A percentile compares a stretch with the other conserved stretches of the same genome.
phyloP scores from a whole-genome alignment of 192 early-diverging fungal species.

The Diversispora epigaea region DNA sequence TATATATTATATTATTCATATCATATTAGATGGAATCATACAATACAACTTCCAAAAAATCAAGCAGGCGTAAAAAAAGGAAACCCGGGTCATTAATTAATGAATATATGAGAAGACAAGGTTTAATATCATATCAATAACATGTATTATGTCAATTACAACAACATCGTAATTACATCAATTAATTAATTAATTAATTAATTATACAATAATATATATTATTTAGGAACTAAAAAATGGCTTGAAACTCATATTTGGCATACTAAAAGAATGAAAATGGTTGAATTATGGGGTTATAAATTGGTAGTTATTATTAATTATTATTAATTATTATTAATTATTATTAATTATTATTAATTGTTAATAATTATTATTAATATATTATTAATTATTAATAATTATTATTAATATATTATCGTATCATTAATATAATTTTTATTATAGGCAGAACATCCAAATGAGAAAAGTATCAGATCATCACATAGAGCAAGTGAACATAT shows the following conservation, averaged over 20 bases:
- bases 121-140: background rate
- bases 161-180: background rate
- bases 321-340: too few relatives aligned
- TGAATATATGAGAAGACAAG: constrained; percentile 24
- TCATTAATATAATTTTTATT: too few relatives aligned
- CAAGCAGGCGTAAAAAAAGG: constrained; percentile 22
- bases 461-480: constrained; percentile 74
- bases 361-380: constrained; percentile 36
- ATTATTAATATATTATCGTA: background rate
- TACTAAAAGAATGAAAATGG: constrained; percentile 96
- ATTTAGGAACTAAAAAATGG: constrained; percentile 65
- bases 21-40: constrained; percentile 16
- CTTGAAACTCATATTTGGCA: constrained; percentile 99
- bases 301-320: constrained; percentile 50
- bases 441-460: constrained; percentile 80
- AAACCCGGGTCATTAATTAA: background rate
- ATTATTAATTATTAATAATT: too few relatives aligned
- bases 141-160: too few relatives aligned
- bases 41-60: constrained; percentile 12
- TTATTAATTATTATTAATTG: background rate
- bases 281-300: constrained; percentile 76
- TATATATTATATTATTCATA: background rate
- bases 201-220: background rate
- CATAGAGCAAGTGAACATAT: constrained; percentile 75
- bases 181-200: constrained; percentile 4